Base-by-base conservation (phyloP, 305 asterid genomes). In the Stenogyne calaminthoides region DNA sequence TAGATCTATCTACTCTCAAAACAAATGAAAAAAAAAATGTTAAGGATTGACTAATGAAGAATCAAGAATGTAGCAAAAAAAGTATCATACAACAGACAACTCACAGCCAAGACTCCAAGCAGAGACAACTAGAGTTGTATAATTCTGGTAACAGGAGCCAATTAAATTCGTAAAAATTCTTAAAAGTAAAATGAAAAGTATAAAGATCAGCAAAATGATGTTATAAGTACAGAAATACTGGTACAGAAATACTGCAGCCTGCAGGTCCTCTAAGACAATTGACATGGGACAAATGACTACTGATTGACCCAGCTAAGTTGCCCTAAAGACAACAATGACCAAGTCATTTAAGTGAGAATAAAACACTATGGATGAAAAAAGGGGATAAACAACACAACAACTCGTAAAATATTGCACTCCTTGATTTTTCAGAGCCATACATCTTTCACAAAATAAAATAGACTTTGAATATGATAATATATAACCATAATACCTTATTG, bases 401-500 rank as follows among this genome's bases (percentile, higher is more conserved):
- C 3, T 20, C 6, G 2, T 7, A 4, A 61, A 36, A 61, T 61
- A 34, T 51, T 49, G 49, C 34, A 27, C 47, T 2, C 16, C 19
- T 51, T 52, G 14, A 34, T 29, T 42, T 57, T 65, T 9, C 46
- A 16, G 58, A 10, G 59, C 36, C 60, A 70, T 19, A 67, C 7
- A 32, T 32, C 36, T 32, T 32, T 32, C 36, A 32, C 36, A 3
- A 6, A 32, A 32, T 32, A 32, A 0, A 5, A 32, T 32, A 32
- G 7, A 32, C 36, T 32, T 32, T 32, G 36, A 32, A 32, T 32
- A 5, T 32, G 36, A 32, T 32, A 37, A 39, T 6, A 29, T 52
- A 60, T 25, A 62, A 29, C 18, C 65, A 68, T 47, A 68, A 58
- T 37, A 71, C 64, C 39, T 36, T 29, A 36, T 73, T 40, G 55